Conservation (phyloP, 768 basidiomycete species). For the Boletus subcaerulescens region DNA sequence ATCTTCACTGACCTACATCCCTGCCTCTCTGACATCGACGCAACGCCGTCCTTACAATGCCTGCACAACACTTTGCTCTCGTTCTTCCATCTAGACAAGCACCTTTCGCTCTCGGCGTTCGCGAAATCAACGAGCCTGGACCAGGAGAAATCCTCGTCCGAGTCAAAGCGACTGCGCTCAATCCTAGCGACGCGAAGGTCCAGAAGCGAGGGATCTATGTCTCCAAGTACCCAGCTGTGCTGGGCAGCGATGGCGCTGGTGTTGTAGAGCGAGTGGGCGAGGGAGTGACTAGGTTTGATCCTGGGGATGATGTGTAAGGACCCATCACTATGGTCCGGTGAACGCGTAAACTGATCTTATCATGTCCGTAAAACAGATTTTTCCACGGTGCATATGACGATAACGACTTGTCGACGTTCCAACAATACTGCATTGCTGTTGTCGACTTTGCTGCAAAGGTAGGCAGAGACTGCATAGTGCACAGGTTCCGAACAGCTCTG, state of each 20-base stretch:
- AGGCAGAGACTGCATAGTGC: not conserved
- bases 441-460: slow-evolving; percentile 44
- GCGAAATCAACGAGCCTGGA: slow-evolving; percentile 41
- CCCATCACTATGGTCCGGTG: slow-evolving; percentile 5
- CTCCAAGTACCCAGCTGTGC: slow-evolving; percentile 42
- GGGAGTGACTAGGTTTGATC: slow-evolving; percentile 46
- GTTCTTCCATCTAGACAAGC: slow-evolving; percentile 33
- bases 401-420: slow-evolving; percentile 40
- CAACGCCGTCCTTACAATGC: slow-evolving; percentile 18
- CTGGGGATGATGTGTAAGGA: slow-evolving; percentile 53
- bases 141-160: slow-evolving; percentile 48
- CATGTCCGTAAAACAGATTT: slow-evolving; percentile 31
- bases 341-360: slow-evolving; percentile 24
- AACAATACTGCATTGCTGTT: slow-evolving; percentile 42
- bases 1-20: slow-evolving; percentile 14
- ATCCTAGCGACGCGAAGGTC: slow-evolving; percentile 55
- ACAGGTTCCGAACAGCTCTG: slow-evolving; percentile 2
- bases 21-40: slow-evolving; percentile 11
- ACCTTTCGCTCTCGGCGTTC: slow-evolving; percentile 33
- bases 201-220: slow-evolving; percentile 39
- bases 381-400: slow-evolving; percentile 38
- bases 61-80: slow-evolving; percentile 28
- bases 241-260: slow-evolving; percentile 52
- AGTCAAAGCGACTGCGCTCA: slow-evolving; percentile 45
- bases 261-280: slow-evolving; percentile 50